A percentile compares a stretch with the other conserved stretches of the same genome.
phyloP scores from a whole-genome alignment of 345 rosid species.

The Moringa oleifera region DNA sequence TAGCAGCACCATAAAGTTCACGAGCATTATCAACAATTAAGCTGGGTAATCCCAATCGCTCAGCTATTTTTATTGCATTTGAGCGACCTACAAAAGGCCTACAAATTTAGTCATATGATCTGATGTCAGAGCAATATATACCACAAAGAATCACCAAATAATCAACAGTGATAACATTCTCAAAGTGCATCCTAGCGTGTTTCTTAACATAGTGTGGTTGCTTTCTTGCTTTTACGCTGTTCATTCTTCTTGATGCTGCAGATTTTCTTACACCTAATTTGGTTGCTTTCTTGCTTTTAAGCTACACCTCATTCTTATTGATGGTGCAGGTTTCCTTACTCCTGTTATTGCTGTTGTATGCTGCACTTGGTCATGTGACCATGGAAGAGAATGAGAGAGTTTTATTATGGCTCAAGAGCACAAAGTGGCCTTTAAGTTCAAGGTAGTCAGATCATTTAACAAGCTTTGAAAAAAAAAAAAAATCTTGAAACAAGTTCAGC shows the following conservation, averaged over 20 bases:
- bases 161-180: conserved; percentile 1
- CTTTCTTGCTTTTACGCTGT: not conserved
- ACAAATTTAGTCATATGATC: conserved; percentile 5
- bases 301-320: too few relatives aligned
- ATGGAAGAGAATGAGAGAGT: not conserved
- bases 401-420: too few relatives aligned
- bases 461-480: too few relatives aligned
- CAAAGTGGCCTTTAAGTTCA: too few relatives aligned
- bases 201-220: not conserved
- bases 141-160: not conserved
- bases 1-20: conserved; percentile 66
- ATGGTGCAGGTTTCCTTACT: too few relatives aligned
- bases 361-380: not conserved
- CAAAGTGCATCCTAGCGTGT: not conserved
- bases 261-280: not conserved
- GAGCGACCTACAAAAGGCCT: conserved; percentile 59
- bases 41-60: conserved; percentile 67
- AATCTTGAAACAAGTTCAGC: too few relatives aligned
- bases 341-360: not conserved
- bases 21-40: conserved; percentile 48
- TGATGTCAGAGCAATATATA: not conserved
- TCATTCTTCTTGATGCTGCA: too few relatives aligned
- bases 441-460: not conserved
- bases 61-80: conserved; percentile 85
- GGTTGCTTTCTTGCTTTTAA: not conserved